phyloP scores from a whole-genome alignment of 768 basidiomycete genomes.

The Tylopilus rubrobrunneus region DNA sequence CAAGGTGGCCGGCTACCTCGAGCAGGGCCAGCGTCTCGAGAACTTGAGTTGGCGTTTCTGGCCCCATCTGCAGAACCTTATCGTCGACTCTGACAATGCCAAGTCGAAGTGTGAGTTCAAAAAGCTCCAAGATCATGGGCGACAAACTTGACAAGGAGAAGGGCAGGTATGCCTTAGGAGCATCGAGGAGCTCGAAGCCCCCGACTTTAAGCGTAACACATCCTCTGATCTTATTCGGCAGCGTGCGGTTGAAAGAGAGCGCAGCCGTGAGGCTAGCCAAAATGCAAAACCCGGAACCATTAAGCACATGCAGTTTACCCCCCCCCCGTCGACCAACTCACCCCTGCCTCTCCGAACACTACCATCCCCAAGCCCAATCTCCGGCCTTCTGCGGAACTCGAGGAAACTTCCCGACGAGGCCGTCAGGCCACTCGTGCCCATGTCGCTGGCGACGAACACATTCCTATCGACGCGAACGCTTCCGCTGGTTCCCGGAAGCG shows the following conservation, averaged over 20 bases:
- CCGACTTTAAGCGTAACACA: constrained; percentile 76
- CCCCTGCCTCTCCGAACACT: constrained; percentile 40
- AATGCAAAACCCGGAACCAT: constrained; percentile 67
- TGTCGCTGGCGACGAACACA: constrained; percentile 28
- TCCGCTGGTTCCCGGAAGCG: constrained; percentile 27
- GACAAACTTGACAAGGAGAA: constrained; percentile 93
- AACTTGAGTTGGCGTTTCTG: constrained; percentile 91
- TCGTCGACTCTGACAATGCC: constrained; percentile 88
- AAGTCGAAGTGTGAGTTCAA: constrained; percentile 86
- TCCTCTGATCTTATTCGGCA: constrained; percentile 77
- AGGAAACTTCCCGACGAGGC: constrained; percentile 42
- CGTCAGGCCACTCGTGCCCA: constrained; percentile 38
- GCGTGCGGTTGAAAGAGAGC: constrained; percentile 79
- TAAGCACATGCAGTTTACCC: constrained; percentile 89
- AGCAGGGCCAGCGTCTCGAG: constrained; percentile 88
- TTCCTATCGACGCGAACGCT: constrained; percentile 20
- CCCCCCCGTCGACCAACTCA: constrained; percentile 80
- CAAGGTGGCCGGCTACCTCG: constrained; percentile 86
- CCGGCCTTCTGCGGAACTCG: constrained; percentile 63
- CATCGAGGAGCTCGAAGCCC: constrained; percentile 82
- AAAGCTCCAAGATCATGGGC: constrained; percentile 84
- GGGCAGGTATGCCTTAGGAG: constrained; percentile 76
- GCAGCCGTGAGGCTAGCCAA: constrained; percentile 64
- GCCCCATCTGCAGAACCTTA: constrained; percentile 80
- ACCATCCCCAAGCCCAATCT: constrained; percentile 60